A percentile compares a stretch with the other conserved stretches of the same genome.
Conservation (phyloP, 352 stramenopile genomes). For the Saprolegnia diclina region DNA sequence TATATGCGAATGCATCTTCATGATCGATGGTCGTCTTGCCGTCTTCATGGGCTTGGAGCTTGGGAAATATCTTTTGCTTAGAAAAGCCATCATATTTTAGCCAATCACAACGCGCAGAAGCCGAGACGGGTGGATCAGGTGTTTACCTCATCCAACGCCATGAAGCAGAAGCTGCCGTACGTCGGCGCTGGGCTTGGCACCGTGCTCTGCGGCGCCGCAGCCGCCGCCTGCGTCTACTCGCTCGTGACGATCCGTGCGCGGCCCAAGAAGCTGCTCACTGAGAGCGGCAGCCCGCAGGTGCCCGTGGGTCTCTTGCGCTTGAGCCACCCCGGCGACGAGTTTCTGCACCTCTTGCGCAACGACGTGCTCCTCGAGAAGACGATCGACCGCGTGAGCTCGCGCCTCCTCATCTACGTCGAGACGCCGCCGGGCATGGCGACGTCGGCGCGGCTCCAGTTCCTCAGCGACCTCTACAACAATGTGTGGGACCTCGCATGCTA, state of each 20-base stretch:
- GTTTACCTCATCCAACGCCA: neutral
- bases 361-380: constrained; percentile 70
- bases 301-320: constrained; percentile 49
- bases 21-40: neutral
- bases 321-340: constrained; percentile 14
- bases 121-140: neutral
- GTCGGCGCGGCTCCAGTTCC: constrained; percentile 67
- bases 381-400: constrained; percentile 39
- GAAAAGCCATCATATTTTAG: neutral
- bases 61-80: neutral
- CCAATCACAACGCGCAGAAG: neutral
- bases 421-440: constrained; percentile 33
- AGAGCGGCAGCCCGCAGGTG: constrained; percentile 27
- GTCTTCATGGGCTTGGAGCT: neutral
- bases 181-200: neutral
- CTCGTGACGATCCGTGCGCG: constrained; percentile 7
- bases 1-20: neutral
- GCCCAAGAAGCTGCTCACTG: neutral
- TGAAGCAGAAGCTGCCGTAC: constrained; percentile 21
- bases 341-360: constrained; percentile 30
- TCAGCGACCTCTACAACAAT: constrained; percentile 66
- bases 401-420: constrained; percentile 60
- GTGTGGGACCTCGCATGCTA: constrained; percentile 62
- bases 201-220: constrained; percentile 2
- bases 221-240: constrained; percentile 14